Base-by-base conservation (phyloP, 345 rosid species). In the Eutrema yunnanense region DNA sequence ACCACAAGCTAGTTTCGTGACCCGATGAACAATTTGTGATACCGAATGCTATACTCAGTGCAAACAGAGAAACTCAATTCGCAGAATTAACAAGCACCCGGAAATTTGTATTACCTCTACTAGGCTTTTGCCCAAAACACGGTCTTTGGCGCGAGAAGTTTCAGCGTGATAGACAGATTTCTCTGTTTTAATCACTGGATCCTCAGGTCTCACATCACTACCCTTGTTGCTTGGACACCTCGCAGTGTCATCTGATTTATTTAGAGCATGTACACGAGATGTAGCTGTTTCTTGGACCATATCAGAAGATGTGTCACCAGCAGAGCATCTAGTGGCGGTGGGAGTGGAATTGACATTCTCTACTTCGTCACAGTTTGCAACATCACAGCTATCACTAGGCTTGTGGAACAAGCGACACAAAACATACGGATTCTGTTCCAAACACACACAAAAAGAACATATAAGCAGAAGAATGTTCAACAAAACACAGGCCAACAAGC, bases 321-420 rank as follows among this genome's bases (percentile, higher is more conserved):
- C 89, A 50, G 94, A 85, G 36, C 78, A 85, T 80, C 86, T 93
- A 13, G 82, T 73, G 8, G 72, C 65, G 57, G 79, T 41, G 11
- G 89, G 91, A 47, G 92, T 88, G 34, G 61, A 83, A 48, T 73
- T 84, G 10, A 55, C 81, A 61, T 79, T 86, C 65, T 83, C 91
- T 44, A 75, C 73, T 72, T 82, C 88, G 13, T 84, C 92, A 67
- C 69, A 79, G 75, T 85, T 88, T 48, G 57, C 60, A 37, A 9
- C 60, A 65, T 58, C 86, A 52, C 30, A 48, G 75, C 47, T 84
- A 80, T 81, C 96, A 58, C 83, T 95, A 3, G 84, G 77, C 77
- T 91, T 94, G 43, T 84, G 87, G 76, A 94, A 91, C 81, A 94
- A 84, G 38, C 97, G 89, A 80, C 80, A 89, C 47, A 94, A 91